Evolutionary conservation across 140 eudicot genomes (phyloP).

Genomic region (Ambrosia hybrid): DNA sequence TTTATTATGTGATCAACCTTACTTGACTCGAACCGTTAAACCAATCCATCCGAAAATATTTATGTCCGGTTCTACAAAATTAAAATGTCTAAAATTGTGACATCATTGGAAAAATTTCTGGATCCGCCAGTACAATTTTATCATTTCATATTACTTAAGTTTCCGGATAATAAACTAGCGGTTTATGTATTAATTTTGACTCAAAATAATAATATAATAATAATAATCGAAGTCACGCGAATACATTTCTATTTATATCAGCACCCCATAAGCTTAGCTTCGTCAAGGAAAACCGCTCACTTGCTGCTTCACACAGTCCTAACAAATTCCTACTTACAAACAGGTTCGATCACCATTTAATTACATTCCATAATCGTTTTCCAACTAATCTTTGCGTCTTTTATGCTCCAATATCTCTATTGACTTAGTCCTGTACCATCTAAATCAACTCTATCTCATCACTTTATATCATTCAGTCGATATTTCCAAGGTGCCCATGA

Average conservation of each 20-base stretch:
- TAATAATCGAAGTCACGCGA: not conserved
- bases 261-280: not conserved
- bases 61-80: no score
- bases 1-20: no score
- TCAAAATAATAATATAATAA: no score
- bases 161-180: no score
- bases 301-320: slow-evolving; percentile 7
- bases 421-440: slow-evolving; percentile 3
- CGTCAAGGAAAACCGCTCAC: slow-evolving; percentile 11
- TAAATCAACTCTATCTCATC: slow-evolving; percentile 10
- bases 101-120: no score
- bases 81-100: no score
- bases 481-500: slow-evolving; percentile 18
- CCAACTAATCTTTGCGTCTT: not conserved
- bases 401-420: slow-evolving; percentile 18
- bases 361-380: not conserved
- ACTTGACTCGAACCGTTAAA: no score
- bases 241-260: not conserved
- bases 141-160: no score
- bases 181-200: no score
- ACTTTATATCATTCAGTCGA: slow-evolving; percentile 6
- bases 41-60: no score
- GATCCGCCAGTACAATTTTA: no score
- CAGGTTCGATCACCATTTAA: slow-evolving; percentile 21
- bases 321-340: slow-evolving; percentile 18